Conservation (phyloP, 495 filamentous ascomycete species). For the Schizothecium vesticola region DNA sequence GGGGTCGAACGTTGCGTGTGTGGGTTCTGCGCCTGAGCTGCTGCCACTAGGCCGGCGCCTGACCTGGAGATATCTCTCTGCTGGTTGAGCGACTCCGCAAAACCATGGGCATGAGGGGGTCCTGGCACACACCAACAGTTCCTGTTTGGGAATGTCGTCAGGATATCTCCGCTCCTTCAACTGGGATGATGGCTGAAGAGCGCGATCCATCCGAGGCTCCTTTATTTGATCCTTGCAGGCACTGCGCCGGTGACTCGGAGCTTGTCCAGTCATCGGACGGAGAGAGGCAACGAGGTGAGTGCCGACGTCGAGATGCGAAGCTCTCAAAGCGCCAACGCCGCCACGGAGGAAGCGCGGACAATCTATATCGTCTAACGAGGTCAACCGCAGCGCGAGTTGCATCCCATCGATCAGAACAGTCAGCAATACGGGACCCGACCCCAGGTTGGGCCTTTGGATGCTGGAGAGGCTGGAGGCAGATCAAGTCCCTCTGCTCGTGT, state of each 20-base stretch:
- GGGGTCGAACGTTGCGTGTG: conserved; percentile 1
- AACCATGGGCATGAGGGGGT: background rate
- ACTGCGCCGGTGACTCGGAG: background rate
- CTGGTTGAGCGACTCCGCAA: background rate
- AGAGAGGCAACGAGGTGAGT: background rate
- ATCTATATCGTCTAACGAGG: background rate
- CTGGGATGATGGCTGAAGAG: conserved; percentile 7
- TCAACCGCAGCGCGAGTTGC: background rate
- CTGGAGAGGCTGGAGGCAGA: background rate
- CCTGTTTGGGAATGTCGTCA: conserved; percentile 32
- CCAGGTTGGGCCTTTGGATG: background rate
- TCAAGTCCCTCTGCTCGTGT: conserved; percentile 10
- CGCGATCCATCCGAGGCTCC: background rate
- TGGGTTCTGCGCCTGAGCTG: background rate
- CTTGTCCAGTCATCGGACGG: background rate
- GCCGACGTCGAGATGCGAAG: background rate
- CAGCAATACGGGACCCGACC: background rate
- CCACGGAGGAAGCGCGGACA: background rate
- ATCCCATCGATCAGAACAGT: background rate
- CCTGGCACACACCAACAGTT: conserved; percentile 23
- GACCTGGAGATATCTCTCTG: background rate
- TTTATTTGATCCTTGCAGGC: background rate
- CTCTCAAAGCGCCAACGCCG: background rate
- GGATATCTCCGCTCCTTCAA: conserved; percentile 27
- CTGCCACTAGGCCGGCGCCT: background rate